Percentiles rank a stretch among this genome's conserved stretches.
Conservation (phyloP, 2,329 filamentous ascomycete species). For the Thelonectria rubi region DNA sequence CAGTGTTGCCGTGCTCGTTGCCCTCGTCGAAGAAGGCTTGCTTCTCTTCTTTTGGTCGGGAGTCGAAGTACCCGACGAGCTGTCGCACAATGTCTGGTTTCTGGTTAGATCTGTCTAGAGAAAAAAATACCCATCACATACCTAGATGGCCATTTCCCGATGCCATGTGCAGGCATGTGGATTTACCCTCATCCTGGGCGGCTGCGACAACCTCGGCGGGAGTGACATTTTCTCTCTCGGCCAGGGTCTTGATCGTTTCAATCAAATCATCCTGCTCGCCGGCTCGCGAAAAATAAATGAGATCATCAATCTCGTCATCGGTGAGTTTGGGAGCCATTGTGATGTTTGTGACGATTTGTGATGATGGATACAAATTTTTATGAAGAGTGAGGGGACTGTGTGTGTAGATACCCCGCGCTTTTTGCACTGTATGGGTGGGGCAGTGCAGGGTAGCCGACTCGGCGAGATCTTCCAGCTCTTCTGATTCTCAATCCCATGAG, state of each 20-base stretch:
- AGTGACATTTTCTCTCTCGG: slow-evolving; percentile 67
- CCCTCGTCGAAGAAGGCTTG: slow-evolving; percentile 69
- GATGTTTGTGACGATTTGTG: slow-evolving; percentile 24
- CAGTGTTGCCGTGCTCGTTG: slow-evolving; percentile 88
- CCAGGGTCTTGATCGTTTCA: slow-evolving; percentile 65
- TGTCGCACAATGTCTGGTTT: slow-evolving; percentile 55
- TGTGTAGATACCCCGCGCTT: slow-evolving; percentile 45
- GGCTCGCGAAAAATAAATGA: slow-evolving; percentile 84
- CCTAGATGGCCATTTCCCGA: slow-evolving; percentile 88
- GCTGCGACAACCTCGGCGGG: slow-evolving; percentile 72
- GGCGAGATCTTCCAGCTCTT: no score
- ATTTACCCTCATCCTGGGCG: slow-evolving; percentile 77
- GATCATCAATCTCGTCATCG: slow-evolving; percentile 87
- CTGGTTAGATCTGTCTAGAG: neutral
- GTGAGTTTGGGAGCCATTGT: slow-evolving; percentile 65
- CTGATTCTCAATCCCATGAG: neutral
- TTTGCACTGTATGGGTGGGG: slow-evolving; percentile 46
- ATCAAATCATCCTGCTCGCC: slow-evolving; percentile 79
- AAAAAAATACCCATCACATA: slow-evolving; percentile 50
- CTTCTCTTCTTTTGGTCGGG: slow-evolving; percentile 52
- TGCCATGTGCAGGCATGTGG: slow-evolving; percentile 90
- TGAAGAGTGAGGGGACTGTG: slow-evolving; percentile 53
- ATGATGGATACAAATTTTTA: slow-evolving; percentile 44
- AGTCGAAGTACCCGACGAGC: slow-evolving; percentile 55
- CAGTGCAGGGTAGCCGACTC: slow-evolving; percentile 34